These are phyloP conservation scores for Daedaleopsis nitida DNA, from an alignment of 768 basidiomycete species.

Conservation along the genomic window DNA sequence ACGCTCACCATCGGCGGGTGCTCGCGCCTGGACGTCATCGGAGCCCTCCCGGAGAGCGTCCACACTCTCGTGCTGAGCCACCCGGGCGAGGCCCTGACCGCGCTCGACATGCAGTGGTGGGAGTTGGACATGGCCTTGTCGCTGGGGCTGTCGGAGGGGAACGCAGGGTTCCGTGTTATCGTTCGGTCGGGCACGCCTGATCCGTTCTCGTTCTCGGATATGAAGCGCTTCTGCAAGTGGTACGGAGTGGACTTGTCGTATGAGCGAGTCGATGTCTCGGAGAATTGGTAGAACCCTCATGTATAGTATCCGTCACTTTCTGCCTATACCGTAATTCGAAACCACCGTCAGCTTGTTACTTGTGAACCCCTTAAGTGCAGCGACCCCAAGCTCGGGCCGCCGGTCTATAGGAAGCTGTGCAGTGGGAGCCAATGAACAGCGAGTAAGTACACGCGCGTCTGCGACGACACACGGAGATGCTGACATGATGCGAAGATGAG, in stretches of 20 bases:
- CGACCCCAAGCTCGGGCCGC: too few relatives aligned
- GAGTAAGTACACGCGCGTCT: slow-evolving; percentile 2
- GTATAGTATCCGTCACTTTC: background rate
- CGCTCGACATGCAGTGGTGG: slow-evolving; percentile 19
- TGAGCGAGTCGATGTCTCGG: slow-evolving; percentile 11
- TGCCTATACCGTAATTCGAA: background rate
- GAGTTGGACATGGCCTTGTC: slow-evolving; percentile 13
- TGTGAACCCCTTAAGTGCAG: too few relatives aligned
- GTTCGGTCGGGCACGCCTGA: slow-evolving; percentile 19
- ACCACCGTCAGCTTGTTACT: too few relatives aligned
- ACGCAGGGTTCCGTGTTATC: slow-evolving; percentile 4
- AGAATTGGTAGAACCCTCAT: background rate
- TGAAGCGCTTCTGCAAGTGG: slow-evolving; percentile 6
- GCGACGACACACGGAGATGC: background rate
- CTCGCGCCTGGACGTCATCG: slow-evolving; percentile 14
- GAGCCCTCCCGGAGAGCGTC: slow-evolving; percentile 4
- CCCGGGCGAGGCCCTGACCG: slow-evolving; percentile 1
- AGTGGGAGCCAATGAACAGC: slow-evolving; percentile 8
- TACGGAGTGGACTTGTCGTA: slow-evolving; percentile 12
- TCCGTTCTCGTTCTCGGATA: slow-evolving; percentile 5
- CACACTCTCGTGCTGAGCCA: slow-evolving; percentile 16
- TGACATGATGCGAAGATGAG: slow-evolving; percentile 18
- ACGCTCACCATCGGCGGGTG: slow-evolving; percentile 10
- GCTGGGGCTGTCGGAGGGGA: slow-evolving; percentile 10
- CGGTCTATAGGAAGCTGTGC: background rate